These are phyloP conservation scores for Zychaea mexicana DNA, from an alignment of 371 early-diverging fungal species.

Conservation along the genomic window DNA sequence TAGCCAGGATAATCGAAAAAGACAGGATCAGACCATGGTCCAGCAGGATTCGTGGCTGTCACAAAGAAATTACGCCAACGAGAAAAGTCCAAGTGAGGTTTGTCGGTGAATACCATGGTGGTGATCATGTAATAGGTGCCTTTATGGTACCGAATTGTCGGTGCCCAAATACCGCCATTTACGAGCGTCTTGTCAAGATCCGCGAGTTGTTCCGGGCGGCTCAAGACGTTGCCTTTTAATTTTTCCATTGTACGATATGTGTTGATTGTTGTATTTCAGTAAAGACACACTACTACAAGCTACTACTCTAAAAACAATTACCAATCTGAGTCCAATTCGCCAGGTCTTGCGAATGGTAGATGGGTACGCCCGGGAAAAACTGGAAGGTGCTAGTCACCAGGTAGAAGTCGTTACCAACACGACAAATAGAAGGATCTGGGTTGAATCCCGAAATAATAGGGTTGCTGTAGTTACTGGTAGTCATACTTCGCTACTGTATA, in stretches of 20 bases:
- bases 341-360: slow-evolving; percentile 26
- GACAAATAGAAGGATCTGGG: slow-evolving; percentile 31
- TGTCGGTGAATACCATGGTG: slow-evolving; percentile 12
- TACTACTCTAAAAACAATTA: too few relatives aligned
- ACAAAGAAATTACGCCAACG: slow-evolving; percentile 16
- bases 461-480: neutral
- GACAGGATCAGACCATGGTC: slow-evolving; percentile 26
- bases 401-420: slow-evolving; percentile 31
- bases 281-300: too few relatives aligned
- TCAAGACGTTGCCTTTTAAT: slow-evolving; percentile 21
- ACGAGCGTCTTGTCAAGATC: slow-evolving; percentile 11
- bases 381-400: slow-evolving; percentile 40
- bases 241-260: too few relatives aligned
- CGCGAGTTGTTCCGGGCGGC: slow-evolving; percentile 13
- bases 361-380: slow-evolving; percentile 36
- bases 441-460: slow-evolving; percentile 32
- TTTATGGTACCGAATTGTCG: slow-evolving; percentile 24
- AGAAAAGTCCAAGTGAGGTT: slow-evolving; percentile 3
- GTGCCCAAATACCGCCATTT: slow-evolving; percentile 31
- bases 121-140: slow-evolving; percentile 18
- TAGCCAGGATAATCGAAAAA: slow-evolving; percentile 23
- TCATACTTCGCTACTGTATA: neutral
- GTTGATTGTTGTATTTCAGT: too few relatives aligned
- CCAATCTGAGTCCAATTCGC: slow-evolving; percentile 16
- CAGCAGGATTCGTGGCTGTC: slow-evolving; percentile 13